phyloP scores from a whole-genome alignment of 306 rosid genomes.

The Cotoneaster glaucophyllus region DNA sequence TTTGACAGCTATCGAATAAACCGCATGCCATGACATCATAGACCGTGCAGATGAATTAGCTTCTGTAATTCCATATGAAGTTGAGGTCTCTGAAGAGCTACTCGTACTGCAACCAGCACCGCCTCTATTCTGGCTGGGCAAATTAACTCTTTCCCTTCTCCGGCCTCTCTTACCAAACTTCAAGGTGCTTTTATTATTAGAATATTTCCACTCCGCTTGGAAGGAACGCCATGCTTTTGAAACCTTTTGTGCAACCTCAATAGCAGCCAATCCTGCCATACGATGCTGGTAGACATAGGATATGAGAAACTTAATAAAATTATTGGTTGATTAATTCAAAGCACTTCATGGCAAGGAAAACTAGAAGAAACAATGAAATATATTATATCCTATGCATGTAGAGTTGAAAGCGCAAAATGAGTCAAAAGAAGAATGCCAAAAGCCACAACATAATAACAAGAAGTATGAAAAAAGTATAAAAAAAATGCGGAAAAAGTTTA shows the following conservation, averaged over 20 bases:
- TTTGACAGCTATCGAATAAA: slow-evolving; percentile 77
- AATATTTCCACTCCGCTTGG: slow-evolving; percentile 66
- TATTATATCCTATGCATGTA: not conserved
- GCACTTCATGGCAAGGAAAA: not conserved
- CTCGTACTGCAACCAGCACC: slow-evolving; percentile 96
- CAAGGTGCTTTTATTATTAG: slow-evolving; percentile 57
- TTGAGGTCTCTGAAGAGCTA: slow-evolving; percentile 49
- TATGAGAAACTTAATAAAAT: slow-evolving; percentile 1
- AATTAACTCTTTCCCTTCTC: slow-evolving; percentile 73
- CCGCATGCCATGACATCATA: slow-evolving; percentile 66
- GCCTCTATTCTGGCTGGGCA: slow-evolving; percentile 87
- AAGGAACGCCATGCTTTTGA: slow-evolving; percentile 89
- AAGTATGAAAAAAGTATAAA: not conserved
- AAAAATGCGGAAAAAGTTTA: not conserved
- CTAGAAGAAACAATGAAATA: not conserved
- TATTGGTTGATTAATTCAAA: not conserved
- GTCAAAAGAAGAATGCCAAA: not conserved
- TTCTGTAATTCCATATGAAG: slow-evolving; percentile 46
- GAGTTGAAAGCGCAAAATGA: not conserved
- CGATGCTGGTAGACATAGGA: slow-evolving; percentile 73
- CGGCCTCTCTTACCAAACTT: slow-evolving; percentile 71
- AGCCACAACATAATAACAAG: not conserved
- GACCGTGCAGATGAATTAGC: slow-evolving; percentile 56
- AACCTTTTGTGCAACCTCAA: slow-evolving; percentile 94
- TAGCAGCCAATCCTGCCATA: slow-evolving; percentile 94